These are phyloP conservation scores for Stylonectria norvegica DNA, from an alignment of 2,329 filamentous ascomycete species.

Conservation along the genomic window DNA sequence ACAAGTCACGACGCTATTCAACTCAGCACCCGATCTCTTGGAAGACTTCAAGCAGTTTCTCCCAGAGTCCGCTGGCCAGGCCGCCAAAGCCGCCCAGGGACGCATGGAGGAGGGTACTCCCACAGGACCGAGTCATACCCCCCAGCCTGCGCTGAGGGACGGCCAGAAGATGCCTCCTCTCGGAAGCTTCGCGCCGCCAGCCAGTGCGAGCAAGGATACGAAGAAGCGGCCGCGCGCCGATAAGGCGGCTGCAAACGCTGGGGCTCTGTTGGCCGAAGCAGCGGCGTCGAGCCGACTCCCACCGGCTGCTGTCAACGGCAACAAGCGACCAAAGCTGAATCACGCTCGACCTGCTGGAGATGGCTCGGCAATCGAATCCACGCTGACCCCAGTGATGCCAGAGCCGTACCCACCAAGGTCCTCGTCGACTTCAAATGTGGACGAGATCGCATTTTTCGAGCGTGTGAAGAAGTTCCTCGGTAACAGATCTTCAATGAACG, in stretches of 20 bases:
- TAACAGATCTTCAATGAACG: slow-evolving; percentile 88
- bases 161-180: slow-evolving; percentile 84
- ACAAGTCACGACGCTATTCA: slow-evolving; percentile 92
- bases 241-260: slow-evolving; percentile 47
- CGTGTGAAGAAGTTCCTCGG: slow-evolving; percentile 93
- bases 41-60: slow-evolving; percentile 99
- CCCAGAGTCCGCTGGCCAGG: slow-evolving; percentile 70
- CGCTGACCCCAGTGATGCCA: slow-evolving; percentile 81
- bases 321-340: slow-evolving; percentile 70
- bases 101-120: slow-evolving; percentile 55
- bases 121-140: slow-evolving; percentile 49
- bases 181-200: slow-evolving; percentile 83
- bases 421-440: slow-evolving; percentile 68
- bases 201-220: slow-evolving; percentile 79
- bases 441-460: slow-evolving; percentile 93
- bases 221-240: slow-evolving; percentile 77
- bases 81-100: slow-evolving; percentile 49
- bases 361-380: slow-evolving; percentile 71
- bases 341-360: slow-evolving; percentile 62
- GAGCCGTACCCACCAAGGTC: slow-evolving; percentile 78
- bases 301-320: slow-evolving; percentile 36
- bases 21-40: slow-evolving; percentile 85
- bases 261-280: slow-evolving; percentile 42
- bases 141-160: slow-evolving; percentile 53
- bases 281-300: slow-evolving; percentile 35